Evolutionary conservation across 192 early-diverging fungal genomes (phyloP), one percentile per base, ranked within the genome.

Genomic region (Umbelopsis vinacea): DNA sequence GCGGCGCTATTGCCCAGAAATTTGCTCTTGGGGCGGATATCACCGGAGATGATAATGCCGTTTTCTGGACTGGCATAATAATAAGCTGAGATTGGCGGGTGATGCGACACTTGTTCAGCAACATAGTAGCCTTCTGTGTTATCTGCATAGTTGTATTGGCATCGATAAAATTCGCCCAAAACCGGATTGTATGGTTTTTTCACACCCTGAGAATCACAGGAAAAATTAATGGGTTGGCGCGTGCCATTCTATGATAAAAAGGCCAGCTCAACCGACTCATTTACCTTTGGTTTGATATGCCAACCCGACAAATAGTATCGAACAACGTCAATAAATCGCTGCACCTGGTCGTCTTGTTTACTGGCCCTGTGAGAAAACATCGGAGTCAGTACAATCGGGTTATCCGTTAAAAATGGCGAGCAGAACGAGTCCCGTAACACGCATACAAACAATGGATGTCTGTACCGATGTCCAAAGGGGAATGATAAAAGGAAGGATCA

Each of bases 141-240:
- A 77, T 94, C 89, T 15, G 76, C 54, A 67, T 92, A 94, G 68
- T 85, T 82, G 85, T 89, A 97, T 69, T 87, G 79, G 55, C 93
- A 94, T n/a, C 90, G 89, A 83, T 97, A 97, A 21, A 91, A 84
- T 79, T 98, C 97, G 52, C 96, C 95, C 37, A 98, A 86, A 23
- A 96, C 88, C 26, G 97, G 95, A 67, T 97, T 97, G 81, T 95
- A 98, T 6, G 97, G 95, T 75, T 98, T 98, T 71, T 94, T 92
- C 17, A 98, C 90, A 54, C 96, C 93, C 90, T 91, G 71, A 63
- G 57, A 63, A 63, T 29, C 29, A 63, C 3, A 14, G 67, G 67
- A 68, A 47, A n/a, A 66, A 66, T 29, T 19, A 57, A 38, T 2
- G 14, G n/a, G 29, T 43, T 22, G 37, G 21, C 37, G n/a, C 47